A percentile compares a stretch with the other conserved stretches of the same genome.
Evolutionary conservation across 805 yeast genomes (phyloP).

Genomic region (Wickerhamiella australiensis): DNA sequence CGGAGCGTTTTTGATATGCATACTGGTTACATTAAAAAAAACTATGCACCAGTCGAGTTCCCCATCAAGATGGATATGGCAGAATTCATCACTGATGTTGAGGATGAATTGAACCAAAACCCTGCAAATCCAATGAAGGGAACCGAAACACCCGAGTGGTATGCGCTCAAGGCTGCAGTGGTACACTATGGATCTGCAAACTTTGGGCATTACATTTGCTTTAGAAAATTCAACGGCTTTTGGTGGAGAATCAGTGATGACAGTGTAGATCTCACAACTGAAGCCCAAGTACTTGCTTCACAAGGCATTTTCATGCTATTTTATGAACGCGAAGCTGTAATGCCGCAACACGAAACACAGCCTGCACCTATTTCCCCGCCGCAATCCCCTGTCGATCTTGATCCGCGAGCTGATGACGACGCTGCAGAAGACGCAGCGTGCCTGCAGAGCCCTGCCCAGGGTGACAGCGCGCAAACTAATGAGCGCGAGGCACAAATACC

Average conservation of each 20-base stretch:
- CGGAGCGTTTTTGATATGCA: constrained; percentile 85
- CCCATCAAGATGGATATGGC: constrained; percentile 57
- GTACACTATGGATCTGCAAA: constrained; percentile 93
- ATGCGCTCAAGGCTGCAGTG: constrained; percentile 71
- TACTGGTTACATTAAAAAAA: constrained; percentile 73
- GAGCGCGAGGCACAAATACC: background rate
- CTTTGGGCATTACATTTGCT: constrained; percentile 94
- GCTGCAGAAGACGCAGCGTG: background rate
- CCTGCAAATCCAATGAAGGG: constrained; percentile 60
- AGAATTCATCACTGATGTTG: constrained; percentile 55
- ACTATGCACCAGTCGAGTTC: constrained; percentile 69
- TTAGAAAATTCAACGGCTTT: constrained; percentile 61
- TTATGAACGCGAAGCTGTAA: constrained; percentile 40
- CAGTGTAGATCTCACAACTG: constrained; percentile 65
- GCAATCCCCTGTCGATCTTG: background rate
- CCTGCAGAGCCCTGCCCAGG: background rate
- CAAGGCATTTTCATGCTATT: constrained; percentile 91
- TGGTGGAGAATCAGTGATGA: constrained; percentile 98
- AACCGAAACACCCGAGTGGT: constrained; percentile 24
- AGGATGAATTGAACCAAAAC: constrained; percentile 56
- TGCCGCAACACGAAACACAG: background rate
- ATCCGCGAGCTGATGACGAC: background rate
- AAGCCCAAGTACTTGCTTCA: constrained; percentile 63
- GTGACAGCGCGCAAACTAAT: background rate
- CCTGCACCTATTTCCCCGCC: background rate